Percentiles rank a stretch among this genome's conserved stretches.
These are phyloP conservation scores for Glycine latifolia DNA, from an alignment of 306 rosid species.

Conservation along the genomic window DNA sequence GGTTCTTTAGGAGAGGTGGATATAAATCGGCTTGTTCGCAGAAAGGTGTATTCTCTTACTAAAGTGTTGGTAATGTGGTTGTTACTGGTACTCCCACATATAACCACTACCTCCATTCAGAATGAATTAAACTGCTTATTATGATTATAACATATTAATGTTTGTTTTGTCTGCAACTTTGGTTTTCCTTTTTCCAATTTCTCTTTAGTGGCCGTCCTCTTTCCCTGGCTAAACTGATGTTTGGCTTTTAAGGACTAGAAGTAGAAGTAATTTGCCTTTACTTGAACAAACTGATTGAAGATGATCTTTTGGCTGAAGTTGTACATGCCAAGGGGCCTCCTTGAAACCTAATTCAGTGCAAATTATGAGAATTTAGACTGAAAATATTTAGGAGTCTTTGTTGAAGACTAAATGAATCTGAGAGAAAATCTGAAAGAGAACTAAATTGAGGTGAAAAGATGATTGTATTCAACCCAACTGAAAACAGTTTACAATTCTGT, in stretches of 20 bases:
- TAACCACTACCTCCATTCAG: constrained; percentile 20
- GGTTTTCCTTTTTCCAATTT: neutral
- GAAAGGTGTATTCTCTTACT: constrained; percentile 70
- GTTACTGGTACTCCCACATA: neutral
- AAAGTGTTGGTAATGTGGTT: neutral
- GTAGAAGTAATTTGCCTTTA: neutral
- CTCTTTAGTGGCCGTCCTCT: neutral
- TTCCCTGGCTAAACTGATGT: constrained; percentile 1
- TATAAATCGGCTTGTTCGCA: constrained; percentile 90
- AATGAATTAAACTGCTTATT: constrained; percentile 1
- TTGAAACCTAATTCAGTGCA: neutral
- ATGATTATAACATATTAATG: neutral
- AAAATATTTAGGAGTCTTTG: neutral
- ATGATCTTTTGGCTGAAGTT: constrained; percentile 1
- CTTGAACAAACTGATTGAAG: constrained; percentile 4
- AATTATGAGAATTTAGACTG: neutral
- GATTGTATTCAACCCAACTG: too few species aligned
- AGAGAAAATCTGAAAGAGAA: too few species aligned
- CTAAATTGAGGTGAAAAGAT: too few species aligned
- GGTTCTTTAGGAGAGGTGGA: constrained; percentile 90
- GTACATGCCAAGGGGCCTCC: neutral
- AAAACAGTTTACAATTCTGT: too few species aligned
- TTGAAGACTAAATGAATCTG: neutral
- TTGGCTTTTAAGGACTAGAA: constrained; percentile 9
- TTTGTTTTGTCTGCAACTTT: neutral